Evolutionary conservation across 2,329 filamentous ascomycete genomes (phyloP), one percentile per base, ranked within the genome.

Genomic region (Pseudogymnoascus sp.): DNA sequence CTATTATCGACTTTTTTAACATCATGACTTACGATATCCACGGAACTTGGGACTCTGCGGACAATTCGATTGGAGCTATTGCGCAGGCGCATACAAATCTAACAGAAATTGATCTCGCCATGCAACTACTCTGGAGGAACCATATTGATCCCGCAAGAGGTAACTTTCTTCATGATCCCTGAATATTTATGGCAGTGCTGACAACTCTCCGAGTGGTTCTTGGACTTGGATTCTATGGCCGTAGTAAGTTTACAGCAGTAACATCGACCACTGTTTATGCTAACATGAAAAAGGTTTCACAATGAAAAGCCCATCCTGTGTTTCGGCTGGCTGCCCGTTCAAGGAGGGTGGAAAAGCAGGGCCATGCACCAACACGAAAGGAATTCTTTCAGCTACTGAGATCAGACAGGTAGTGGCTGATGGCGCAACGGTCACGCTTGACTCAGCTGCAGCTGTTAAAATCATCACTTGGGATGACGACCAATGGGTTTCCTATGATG

Each of bases 91-190:
- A 82, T 63, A 78, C 79, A 0, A 79, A 81, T 64, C 63, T 81
- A 0, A 78, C 77, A 1, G 78, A 81, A 66, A 80, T 81, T 31
- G 71, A 77, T 31, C 28, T 31, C 28, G 5, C 28, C 0, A 59
- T 79, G 0, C 73, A 79, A 2, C 75, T 82, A 0, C 69, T 82
- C 3, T 82, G 80, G 78, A 72, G 77, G 4, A 75, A 74, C 28
- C 66, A 75, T 23, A 69, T 84, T 1, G 66, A 71, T 0, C 72
- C 80, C 0, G 62, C 65, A 0, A 78, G 80, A 63, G 66, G 83
- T 9, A 72, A 70, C 5, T 60, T 83, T 3, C 80, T 80, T 2
- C 28, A 78, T 1, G 76, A 21, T n/a, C 8, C 12, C n/a, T 28
- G 16, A 21, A 36, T 14, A 56, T 36, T 16, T 8, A 12, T 34